These are phyloP conservation scores for Hevea brasiliensis DNA, from an alignment of 345 rosid species.

Conservation along the genomic window DNA sequence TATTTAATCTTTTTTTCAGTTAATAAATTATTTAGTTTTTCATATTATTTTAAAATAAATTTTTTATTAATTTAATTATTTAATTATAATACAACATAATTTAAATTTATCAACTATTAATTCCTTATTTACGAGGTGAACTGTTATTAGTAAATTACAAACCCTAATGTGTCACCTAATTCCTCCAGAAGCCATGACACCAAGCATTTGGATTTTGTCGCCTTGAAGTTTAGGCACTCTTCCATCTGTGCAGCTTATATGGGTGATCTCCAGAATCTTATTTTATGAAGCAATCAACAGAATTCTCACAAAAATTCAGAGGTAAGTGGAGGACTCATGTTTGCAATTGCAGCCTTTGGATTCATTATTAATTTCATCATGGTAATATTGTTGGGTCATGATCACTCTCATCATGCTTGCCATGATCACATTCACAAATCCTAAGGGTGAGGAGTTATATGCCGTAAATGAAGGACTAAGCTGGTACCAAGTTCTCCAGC, in stretches of 20 bases:
- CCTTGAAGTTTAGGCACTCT: slow-evolving; percentile 82
- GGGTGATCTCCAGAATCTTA: slow-evolving; percentile 70
- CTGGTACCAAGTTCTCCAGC: slow-evolving; percentile 26
- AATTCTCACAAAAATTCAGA: slow-evolving; percentile 44
- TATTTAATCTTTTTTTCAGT: too few species aligned
- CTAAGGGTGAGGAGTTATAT: slow-evolving; percentile 24
- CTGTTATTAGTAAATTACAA: too few species aligned
- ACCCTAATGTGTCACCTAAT: too few species aligned
- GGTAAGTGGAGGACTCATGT: slow-evolving; percentile 72
- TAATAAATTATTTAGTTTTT: too few species aligned
- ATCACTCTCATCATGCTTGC: slow-evolving; percentile 43
- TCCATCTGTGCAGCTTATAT: slow-evolving; percentile 72
- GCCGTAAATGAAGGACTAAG: slow-evolving; percentile 26
- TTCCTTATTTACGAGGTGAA: too few species aligned
- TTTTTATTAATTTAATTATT: too few species aligned
- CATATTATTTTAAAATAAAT: too few species aligned
- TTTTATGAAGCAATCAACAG: slow-evolving; percentile 63
- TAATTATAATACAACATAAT: too few species aligned
- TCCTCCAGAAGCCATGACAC: too few species aligned
- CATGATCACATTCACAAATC: slow-evolving; percentile 25
- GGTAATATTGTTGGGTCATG: slow-evolving; percentile 77
- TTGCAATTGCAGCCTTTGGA: slow-evolving; percentile 71
- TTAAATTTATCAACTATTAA: too few species aligned
- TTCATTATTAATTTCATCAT: slow-evolving; percentile 63
- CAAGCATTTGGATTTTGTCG: slow-evolving; percentile 72